Percentiles rank a stretch among this genome's conserved stretches.
Evolutionary conservation across 495 filamentous ascomycete species (phyloP).

Genomic region (Hypomontagnella submonticulosa): DNA sequence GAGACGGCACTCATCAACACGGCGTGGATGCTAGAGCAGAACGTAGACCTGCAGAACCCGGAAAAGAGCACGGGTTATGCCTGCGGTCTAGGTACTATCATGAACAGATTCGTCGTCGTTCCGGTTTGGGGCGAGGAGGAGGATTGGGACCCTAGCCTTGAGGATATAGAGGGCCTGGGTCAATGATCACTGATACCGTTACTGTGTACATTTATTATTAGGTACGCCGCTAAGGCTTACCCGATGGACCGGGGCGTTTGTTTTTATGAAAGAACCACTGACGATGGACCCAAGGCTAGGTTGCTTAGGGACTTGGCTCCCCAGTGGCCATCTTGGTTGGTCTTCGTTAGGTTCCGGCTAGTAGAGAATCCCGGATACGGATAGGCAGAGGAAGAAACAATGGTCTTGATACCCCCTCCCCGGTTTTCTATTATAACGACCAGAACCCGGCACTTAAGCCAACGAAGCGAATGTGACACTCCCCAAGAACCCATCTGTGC

Average conservation of each 20-base stretch:
- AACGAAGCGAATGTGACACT: constrained; percentile 23
- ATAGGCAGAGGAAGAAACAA: not conserved
- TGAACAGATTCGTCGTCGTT: constrained; percentile 67
- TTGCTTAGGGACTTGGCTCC: too few relatives aligned
- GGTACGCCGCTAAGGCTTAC: not conserved
- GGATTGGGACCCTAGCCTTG: constrained; percentile 53
- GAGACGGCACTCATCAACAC: constrained; percentile 58
- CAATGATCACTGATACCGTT: constrained; percentile 3
- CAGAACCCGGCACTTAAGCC: constrained; percentile 12
- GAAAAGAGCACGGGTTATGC: constrained; percentile 56
- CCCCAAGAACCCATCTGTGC: constrained; percentile 28
- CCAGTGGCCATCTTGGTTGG: not conserved
- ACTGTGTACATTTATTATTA: not conserved
- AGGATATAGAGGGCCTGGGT: constrained; percentile 26
- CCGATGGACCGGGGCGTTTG: not conserved
- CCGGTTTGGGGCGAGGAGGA: constrained; percentile 64
- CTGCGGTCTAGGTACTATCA: constrained; percentile 66
- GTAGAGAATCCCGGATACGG: constrained; percentile 2
- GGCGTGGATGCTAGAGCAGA: constrained; percentile 59
- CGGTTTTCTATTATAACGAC: constrained; percentile 3
- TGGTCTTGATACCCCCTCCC: constrained; percentile 23
- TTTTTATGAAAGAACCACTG: not conserved
- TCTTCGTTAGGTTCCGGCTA: not conserved
- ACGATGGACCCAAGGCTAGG: too few relatives aligned
- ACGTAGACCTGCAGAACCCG: constrained; percentile 54